phyloP scores from a whole-genome alignment of 2,329 filamentous ascomycete species.

The Aspergillus thermomutatus region DNA sequence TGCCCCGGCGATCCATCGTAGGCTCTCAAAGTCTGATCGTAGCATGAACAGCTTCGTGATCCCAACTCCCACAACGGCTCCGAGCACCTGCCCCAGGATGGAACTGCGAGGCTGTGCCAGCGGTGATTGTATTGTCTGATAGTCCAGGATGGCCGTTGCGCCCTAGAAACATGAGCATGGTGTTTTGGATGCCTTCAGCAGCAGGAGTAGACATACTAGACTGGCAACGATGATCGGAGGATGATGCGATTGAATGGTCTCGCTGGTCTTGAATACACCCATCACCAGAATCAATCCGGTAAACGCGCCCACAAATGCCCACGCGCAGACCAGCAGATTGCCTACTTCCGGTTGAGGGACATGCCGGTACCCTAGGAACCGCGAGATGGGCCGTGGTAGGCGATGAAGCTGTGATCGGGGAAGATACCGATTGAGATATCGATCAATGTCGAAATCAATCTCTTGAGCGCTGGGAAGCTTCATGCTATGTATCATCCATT shows the following conservation, averaged over 20 bases:
- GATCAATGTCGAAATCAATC: neutral
- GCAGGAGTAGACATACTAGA: neutral
- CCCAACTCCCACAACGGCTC: conserved; percentile 28
- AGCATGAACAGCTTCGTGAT: conserved; percentile 32
- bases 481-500: neutral
- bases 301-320: neutral
- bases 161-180: conserved; percentile 13
- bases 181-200: neutral
- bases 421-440: neutral
- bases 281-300: neutral
- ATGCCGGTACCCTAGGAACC: neutral
- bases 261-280: neutral
- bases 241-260: neutral
- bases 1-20: conserved; percentile 31
- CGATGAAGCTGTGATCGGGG: neutral
- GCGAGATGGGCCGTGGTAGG: neutral
- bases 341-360: neutral
- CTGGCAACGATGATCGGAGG: neutral
- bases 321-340: neutral
- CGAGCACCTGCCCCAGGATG: conserved; percentile 32
- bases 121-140: conserved; percentile 31
- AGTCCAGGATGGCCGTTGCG: conserved; percentile 32
- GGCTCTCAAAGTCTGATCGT: conserved; percentile 27
- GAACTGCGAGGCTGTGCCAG: conserved; percentile 32
- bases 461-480: neutral